phyloP scores from a whole-genome alignment of 116 monocot genomes.

The Zostera marina region DNA sequence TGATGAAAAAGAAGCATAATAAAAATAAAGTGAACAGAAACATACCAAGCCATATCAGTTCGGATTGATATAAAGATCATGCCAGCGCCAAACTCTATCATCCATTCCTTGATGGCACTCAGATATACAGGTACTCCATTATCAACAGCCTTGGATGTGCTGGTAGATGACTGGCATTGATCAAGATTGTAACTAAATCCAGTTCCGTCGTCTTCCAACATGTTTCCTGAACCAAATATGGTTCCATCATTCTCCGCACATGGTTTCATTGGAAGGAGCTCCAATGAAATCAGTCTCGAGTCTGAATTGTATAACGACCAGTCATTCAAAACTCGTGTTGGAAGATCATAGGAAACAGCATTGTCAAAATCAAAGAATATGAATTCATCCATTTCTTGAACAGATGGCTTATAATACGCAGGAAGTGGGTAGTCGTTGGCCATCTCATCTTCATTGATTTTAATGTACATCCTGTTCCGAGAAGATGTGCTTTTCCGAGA shows the following conservation, averaged over 20 bases:
- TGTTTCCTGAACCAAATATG: conserved; percentile 79
- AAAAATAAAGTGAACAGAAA: not conserved
- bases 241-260: conserved; percentile 80
- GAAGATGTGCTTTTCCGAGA: conserved; percentile 14
- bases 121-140: conserved; percentile 78
- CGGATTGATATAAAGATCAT: conserved; percentile 87
- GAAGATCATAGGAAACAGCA: conserved; percentile 38
- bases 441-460: conserved; percentile 92
- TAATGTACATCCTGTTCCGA: conserved; percentile 65
- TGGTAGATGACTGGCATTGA: conserved; percentile 30
- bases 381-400: conserved; percentile 85
- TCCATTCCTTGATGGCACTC: conserved; percentile 94
- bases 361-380: conserved; percentile 60
- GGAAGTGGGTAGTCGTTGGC: conserved; percentile 96
- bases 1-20: no score
- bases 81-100: conserved; percentile 91
- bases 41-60: conserved; percentile 91
- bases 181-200: conserved; percentile 50
- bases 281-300: conserved; percentile 86
- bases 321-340: conserved; percentile 60
- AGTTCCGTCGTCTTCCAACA: conserved; percentile 95
- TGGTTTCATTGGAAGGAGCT: conserved; percentile 88
- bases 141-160: conserved; percentile 20
- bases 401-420: conserved; percentile 72
- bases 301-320: conserved; percentile 96